phyloP scores from a whole-genome alignment of 805 yeast species.

The Ascoidea asiatica region DNA sequence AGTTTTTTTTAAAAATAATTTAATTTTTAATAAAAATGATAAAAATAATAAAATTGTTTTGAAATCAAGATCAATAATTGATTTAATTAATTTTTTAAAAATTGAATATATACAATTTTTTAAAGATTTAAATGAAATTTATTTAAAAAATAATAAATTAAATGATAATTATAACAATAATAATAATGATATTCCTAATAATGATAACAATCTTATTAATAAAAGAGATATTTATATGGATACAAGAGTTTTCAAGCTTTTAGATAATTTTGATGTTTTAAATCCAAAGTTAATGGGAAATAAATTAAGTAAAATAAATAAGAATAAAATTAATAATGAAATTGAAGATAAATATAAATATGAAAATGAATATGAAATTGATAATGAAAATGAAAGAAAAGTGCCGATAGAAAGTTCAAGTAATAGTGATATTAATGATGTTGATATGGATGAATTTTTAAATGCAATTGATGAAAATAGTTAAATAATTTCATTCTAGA shows the following conservation, averaged over 20 bases:
- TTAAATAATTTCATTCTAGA: too few species aligned
- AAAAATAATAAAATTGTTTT: not conserved
- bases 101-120: constrained; percentile 24
- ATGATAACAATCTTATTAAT: constrained; percentile 17
- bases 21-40: not conserved
- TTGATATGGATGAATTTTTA: too few species aligned
- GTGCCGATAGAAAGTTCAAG: too few species aligned
- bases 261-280: constrained; percentile 4
- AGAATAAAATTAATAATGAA: too few species aligned
- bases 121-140: constrained; percentile 12
- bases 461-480: too few species aligned
- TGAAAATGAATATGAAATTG: too few species aligned
- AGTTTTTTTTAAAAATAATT: constrained; percentile 7
- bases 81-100: constrained; percentile 29
- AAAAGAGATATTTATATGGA: constrained; percentile 23
- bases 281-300: not conserved
- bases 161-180: constrained; percentile 9
- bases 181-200: constrained; percentile 5
- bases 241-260: constrained; percentile 20
- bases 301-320: too few species aligned
- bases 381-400: too few species aligned
- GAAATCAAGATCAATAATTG: constrained; percentile 25
- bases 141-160: constrained; percentile 3
- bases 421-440: too few species aligned
- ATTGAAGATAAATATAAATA: too few species aligned